Base-by-base conservation (phyloP, 192 early-diverging fungal genomes). In the Umbelopsis ramanniana region DNA sequence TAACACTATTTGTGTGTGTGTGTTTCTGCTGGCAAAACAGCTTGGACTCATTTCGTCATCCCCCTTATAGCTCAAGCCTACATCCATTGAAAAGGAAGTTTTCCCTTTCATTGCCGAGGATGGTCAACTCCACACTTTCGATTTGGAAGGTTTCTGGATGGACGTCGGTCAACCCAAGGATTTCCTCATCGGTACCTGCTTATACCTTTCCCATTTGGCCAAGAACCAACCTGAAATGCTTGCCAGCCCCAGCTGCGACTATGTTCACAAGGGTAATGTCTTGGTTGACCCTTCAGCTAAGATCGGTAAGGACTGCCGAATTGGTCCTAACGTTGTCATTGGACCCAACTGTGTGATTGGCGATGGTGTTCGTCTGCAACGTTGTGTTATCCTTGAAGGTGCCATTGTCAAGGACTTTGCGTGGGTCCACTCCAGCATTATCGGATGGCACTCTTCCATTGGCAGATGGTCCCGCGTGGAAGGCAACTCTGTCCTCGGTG, bases 131-230 rank as follows among this genome's bases (percentile, higher is more conserved):
- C 95, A 98, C 86, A 89, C 93, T 21, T 96, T 97, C 79, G 93
- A 94, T 46, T 87, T 99, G 66, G 92, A 94, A 57, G 96, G 96
- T 72, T 98, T 93, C 89, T 99, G 98, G 98, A 96, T 96, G 91
- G 98, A 99, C 78, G 97, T 99, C 68, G 98, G 98, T 45, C 98
- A 99, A 82, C 98, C 98, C 63, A 97, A 96, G 83, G 98, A 99
- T 81, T 99, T 92, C 80, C 85, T 99, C 74, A 95, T 91, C 2
- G 98, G 98, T 23, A 95, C 94, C 26, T 94, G 94, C 70, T 87
- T 99, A 52, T 98, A 98, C 81, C 89, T 99, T 66, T 80, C 88
- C 23, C 92, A 93, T 71, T 69, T 99, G 72, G 80, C 88, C 75
- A 92, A 96, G 85, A 86, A 85, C 72, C 83, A 84, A 47, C 95